These are phyloP conservation scores for Penicillium bovifimosum DNA, from an alignment of 495 filamentous ascomycete species.

Conservation along the genomic window DNA sequence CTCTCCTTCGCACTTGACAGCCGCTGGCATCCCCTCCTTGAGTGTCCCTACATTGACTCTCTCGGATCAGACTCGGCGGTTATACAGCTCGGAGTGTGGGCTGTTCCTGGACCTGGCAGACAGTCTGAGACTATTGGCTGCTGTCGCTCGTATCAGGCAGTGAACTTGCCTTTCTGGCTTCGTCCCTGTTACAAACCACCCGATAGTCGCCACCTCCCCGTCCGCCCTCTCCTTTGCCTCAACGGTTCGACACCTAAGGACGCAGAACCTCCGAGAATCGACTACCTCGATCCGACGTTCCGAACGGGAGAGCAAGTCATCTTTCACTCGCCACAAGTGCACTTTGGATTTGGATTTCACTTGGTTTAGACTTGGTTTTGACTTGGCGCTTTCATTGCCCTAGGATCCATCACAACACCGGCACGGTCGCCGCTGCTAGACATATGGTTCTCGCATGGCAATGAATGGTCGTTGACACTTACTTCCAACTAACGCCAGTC, in stretches of 20 bases:
- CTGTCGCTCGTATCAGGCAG: conserved; percentile 8
- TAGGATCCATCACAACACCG: neutral
- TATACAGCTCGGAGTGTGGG: conserved; percentile 19
- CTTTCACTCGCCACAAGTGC: neutral
- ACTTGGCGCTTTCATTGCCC: neutral
- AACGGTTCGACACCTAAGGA: conserved; percentile 1
- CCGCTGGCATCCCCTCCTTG: neutral
- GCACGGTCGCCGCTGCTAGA: conserved; percentile 10
- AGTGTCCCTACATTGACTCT: neutral
- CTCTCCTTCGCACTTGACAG: neutral
- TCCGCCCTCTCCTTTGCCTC: conserved; percentile 13
- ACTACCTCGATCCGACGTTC: neutral
- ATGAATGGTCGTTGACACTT: conserved; percentile 26
- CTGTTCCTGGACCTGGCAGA: conserved; percentile 16
- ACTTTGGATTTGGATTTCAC: neutral
- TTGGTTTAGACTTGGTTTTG: neutral
- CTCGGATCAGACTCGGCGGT: conserved; percentile 14
- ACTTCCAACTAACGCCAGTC: conserved; percentile 6
- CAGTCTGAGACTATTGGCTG: conserved; percentile 11
- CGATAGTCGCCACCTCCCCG: neutral
- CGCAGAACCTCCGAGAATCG: neutral
- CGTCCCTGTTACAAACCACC: neutral
- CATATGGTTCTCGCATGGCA: conserved; percentile 25
- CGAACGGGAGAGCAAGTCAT: neutral
- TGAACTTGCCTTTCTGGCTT: conserved; percentile 1